These are phyloP conservation scores for Colletotrichum tofieldiae DNA, from an alignment of 2,329 filamentous ascomycete species.

Conservation along the genomic window DNA sequence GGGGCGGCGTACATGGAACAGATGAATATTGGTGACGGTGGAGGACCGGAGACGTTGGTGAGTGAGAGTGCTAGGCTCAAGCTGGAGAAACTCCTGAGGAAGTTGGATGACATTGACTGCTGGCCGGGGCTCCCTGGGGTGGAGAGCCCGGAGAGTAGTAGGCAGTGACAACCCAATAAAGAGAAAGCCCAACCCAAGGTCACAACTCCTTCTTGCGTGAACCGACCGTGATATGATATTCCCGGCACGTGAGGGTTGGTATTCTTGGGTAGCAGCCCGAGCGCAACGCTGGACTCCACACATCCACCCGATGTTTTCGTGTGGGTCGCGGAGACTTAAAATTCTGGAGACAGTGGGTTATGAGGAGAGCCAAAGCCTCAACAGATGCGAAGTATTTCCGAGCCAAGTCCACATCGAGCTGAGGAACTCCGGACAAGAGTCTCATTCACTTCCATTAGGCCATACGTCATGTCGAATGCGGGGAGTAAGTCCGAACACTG, in stretches of 20 bases:
- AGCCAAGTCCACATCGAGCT: not conserved
- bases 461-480: conserved; percentile 9
- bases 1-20: conserved; percentile 53
- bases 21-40: conserved; percentile 21
- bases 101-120: conserved; percentile 52
- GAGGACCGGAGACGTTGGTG: conserved; percentile 37
- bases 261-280: not conserved
- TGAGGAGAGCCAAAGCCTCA: conserved; percentile 13
- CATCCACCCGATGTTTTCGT: conserved; percentile 20
- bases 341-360: conserved; percentile 19
- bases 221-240: not conserved
- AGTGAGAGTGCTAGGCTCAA: conserved; percentile 44
- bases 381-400: conserved; percentile 38
- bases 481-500: not conserved
- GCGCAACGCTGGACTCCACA: conserved; percentile 27
- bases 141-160: conserved; percentile 23
- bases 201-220: not conserved
- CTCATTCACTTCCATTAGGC: not conserved
- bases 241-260: not conserved
- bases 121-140: conserved; percentile 46
- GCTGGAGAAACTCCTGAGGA: conserved; percentile 49
- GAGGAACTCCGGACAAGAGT: not conserved
- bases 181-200: not conserved
- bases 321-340: conserved; percentile 21
- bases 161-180: not conserved